Evolutionary conservation across 306 rosid genomes (phyloP).

Genomic region (Albizia julibrissin): DNA sequence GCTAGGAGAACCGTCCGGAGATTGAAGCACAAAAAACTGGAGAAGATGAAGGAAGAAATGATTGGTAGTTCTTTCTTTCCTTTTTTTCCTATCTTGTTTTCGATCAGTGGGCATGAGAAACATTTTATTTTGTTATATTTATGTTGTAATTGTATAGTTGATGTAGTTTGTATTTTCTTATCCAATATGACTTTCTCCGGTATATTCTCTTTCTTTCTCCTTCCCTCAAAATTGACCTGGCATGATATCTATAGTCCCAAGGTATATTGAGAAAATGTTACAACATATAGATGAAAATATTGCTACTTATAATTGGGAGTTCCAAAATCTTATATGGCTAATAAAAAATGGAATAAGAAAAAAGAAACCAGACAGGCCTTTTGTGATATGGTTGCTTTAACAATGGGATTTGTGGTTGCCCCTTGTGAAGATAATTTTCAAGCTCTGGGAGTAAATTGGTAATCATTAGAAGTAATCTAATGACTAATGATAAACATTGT

Average conservation of each 20-base stretch:
- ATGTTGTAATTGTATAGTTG: not conserved
- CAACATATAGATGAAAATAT: not conserved
- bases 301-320: not conserved
- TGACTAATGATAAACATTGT: not conserved
- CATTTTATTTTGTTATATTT: not conserved
- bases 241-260: not conserved
- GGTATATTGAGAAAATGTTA: not conserved
- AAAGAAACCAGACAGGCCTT: not conserved
- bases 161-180: not conserved
- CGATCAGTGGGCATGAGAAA: not conserved
- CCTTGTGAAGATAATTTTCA: slow-evolving; percentile 1
- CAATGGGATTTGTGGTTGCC: not conserved
- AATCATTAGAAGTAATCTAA: slow-evolving; percentile 4
- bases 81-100: not conserved
- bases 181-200: not conserved
- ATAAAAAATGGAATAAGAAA: not conserved
- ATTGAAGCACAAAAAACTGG: too few species aligned
- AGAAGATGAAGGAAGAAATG: slow-evolving; percentile 95
- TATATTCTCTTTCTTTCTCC: not conserved
- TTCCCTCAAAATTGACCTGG: not conserved
- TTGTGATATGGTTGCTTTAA: not conserved
- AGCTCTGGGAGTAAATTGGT: not conserved
- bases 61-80: slow-evolving; percentile 40
- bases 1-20: too few species aligned
- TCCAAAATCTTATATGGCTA: not conserved